Conservation (phyloP, 345 rosid genomes). For the Kandelia obovata region DNA sequence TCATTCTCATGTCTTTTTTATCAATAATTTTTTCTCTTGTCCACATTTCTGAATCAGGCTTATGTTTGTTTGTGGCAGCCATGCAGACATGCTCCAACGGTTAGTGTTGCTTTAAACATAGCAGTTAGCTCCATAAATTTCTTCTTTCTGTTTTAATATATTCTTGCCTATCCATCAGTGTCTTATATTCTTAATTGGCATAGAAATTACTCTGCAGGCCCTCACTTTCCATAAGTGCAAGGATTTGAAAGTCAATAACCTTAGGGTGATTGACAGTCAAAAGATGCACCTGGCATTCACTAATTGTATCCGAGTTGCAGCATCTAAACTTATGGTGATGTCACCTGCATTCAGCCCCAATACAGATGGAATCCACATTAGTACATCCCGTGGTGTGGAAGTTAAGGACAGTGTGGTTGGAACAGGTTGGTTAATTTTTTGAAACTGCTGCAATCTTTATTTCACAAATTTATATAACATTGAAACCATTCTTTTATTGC, state of each 20-base stretch:
- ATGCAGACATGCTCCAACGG: constrained; percentile 92
- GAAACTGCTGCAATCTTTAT: constrained; percentile 9
- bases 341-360: constrained; percentile 83
- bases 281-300: constrained; percentile 80
- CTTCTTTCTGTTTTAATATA: background rate
- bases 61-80: constrained; percentile 52
- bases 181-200: constrained; percentile 10
- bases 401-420: constrained; percentile 48
- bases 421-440: constrained; percentile 50
- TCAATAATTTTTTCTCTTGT: background rate
- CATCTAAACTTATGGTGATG: constrained; percentile 42
- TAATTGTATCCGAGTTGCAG: constrained; percentile 52
- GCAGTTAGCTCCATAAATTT: constrained; percentile 21
- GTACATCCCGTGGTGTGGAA: constrained; percentile 60
- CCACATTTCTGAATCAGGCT: constrained; percentile 22
- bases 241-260: constrained; percentile 54
- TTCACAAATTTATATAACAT: background rate
- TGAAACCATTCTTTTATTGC: no score
- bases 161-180: background rate
- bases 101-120: constrained; percentile 33
- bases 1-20: constrained; percentile 16
- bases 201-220: constrained; percentile 51
- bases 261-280: constrained; percentile 56
- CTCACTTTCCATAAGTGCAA: constrained; percentile 81
- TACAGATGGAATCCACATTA: constrained; percentile 88